Evolutionary conservation across 768 basidiomycete genomes (phyloP), one percentile per base, ranked within the genome.

Genomic region (Suillus variegatus): DNA sequence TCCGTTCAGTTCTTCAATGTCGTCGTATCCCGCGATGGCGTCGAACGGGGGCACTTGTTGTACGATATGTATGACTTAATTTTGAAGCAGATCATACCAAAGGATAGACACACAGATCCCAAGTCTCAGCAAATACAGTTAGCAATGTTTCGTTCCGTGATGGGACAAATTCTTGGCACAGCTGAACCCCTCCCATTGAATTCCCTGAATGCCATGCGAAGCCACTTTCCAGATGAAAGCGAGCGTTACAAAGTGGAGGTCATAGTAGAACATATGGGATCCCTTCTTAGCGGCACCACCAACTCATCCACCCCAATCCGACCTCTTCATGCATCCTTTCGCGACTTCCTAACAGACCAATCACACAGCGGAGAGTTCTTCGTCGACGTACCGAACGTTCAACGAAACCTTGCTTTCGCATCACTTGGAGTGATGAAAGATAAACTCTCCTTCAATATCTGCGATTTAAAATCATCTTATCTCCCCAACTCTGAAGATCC

Each of bases 401-500:
- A 77, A 22, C 46, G 44, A 2, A 47, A 64, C 28, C 68, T 80
- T 0, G 69, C 72, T 5, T 46, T 61, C 8, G 66, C 68, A 14
- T 74, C 69, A 12, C 60, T 81, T 8, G 44, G 56, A 5, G 61
- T 74, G 18, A 76, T 80, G 80, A 66, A 74, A 13, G 38, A 62
- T 32, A 58, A 66, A 8, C 71, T 81, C 12, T 64, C 65, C 57
- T 81, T 81, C 68, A 78, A 81, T 63, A 78, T 81, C 35, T 77
- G 74, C 66, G 38, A 73, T 7, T 62, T 81, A 8, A 66, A 71
- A 40, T 73, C 71, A 14, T 80, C 79, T 3, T 72, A 75, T 61
- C 25, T 69, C 7, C 67, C 46, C 10, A 78, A 81, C 63, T 41
- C 55, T 18, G 71, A 79, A 22, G 62, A 78, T 20, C 28, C 20